Conservation (phyloP, 1,284 basidiomycete genomes). For the Cutaneotrichosporon arboriforme region DNA sequence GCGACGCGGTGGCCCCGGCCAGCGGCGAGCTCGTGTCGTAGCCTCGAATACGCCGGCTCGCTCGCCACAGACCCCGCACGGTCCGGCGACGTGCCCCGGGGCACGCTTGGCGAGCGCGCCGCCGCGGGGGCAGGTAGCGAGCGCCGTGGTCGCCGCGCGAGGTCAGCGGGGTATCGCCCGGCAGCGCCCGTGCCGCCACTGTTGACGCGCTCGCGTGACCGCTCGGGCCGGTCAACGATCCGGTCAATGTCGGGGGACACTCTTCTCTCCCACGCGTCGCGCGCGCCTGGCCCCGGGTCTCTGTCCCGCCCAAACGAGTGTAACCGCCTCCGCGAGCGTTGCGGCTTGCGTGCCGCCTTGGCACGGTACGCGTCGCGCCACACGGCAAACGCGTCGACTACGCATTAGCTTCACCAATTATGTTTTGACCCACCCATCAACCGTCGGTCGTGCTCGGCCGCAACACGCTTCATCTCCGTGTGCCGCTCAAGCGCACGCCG, state of each 20-base stretch:
- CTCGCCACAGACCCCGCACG: conserved; percentile 22
- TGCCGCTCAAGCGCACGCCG: conserved; percentile 8
- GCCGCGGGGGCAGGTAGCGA: not conserved
- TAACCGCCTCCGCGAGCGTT: not conserved
- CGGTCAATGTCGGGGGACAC: not conserved
- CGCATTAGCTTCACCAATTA: conserved; percentile 2
- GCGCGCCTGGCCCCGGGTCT: too few relatives aligned
- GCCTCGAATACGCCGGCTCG: conserved; percentile 38
- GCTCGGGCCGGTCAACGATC: not conserved
- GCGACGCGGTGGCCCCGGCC: not conserved
- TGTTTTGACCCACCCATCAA: conserved; percentile 27
- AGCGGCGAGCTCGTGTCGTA: conserved; percentile 28
- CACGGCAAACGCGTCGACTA: conserved; percentile 33
- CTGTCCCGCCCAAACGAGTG: not conserved
- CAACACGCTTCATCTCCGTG: conserved; percentile 7
- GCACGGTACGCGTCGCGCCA: conserved; percentile 28
- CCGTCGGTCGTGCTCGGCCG: conserved; percentile 13
- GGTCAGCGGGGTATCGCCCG: too few relatives aligned
- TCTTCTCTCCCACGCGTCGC: too few relatives aligned
- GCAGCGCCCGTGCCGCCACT: too few relatives aligned
- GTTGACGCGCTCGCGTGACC: not conserved
- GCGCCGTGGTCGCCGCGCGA: not conserved
- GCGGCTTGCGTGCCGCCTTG: conserved; percentile 21
- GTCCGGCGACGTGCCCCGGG: not conserved
- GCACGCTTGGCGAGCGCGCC: not conserved